phyloP scores from a whole-genome alignment of 2,329 filamentous ascomycete genomes.

The Claviceps spartinae region DNA sequence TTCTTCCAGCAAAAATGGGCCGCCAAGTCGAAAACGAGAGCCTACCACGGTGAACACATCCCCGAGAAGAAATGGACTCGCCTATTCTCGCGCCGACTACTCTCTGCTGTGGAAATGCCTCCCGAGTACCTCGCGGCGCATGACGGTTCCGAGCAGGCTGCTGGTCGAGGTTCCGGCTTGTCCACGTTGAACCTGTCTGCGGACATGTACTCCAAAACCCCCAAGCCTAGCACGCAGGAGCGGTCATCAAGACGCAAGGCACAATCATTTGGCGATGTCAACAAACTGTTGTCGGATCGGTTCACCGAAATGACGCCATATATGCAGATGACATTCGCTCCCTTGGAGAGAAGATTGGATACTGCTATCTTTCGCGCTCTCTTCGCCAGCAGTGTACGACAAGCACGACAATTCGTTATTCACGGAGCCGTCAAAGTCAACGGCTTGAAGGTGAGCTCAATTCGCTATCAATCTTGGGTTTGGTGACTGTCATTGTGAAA shows the following conservation, averaged over 20 bases:
- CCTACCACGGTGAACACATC: constrained; percentile 91
- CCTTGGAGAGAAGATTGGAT: constrained; percentile 79
- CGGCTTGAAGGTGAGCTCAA: constrained; percentile 64
- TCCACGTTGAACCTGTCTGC: constrained; percentile 19
- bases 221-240: constrained; percentile 11
- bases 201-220: constrained; percentile 20
- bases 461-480: background rate
- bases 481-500: background rate
- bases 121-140: constrained; percentile 61
- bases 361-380: constrained; percentile 88
- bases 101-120: constrained; percentile 76
- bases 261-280: constrained; percentile 18
- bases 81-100: constrained; percentile 74
- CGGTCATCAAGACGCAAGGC: constrained; percentile 6
- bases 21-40: constrained; percentile 70
- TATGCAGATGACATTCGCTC: constrained; percentile 92
- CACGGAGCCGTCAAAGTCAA: constrained; percentile 94
- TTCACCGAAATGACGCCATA: constrained; percentile 55
- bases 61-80: constrained; percentile 86
- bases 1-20: constrained; percentile 99
- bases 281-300: constrained; percentile 20
- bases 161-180: constrained; percentile 68
- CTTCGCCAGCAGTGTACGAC: constrained; percentile 85
- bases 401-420: constrained; percentile 86
- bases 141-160: constrained; percentile 73